These are phyloP conservation scores for Fragaria nilgerrensis DNA, from an alignment of 306 rosid species.

Conservation along the genomic window DNA sequence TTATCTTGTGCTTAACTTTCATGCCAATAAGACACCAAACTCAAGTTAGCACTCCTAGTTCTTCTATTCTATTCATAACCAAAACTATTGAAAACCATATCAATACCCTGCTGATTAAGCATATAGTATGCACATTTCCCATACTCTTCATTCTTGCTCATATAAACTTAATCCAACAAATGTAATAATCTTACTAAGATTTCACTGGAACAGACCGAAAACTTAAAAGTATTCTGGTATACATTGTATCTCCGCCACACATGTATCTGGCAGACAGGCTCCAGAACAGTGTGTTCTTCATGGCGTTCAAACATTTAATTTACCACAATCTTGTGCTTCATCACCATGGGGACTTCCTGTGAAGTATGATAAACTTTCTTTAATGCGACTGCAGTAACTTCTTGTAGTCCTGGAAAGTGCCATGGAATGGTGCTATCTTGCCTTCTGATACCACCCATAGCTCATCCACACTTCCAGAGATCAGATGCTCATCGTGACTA, in stretches of 20 bases:
- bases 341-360: neutral
- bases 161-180: neutral
- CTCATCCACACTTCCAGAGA: constrained; percentile 98
- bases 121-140: neutral
- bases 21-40: too few relatives aligned
- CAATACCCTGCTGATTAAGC: neutral
- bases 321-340: neutral
- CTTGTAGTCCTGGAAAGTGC: constrained; percentile 87
- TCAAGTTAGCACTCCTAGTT: neutral
- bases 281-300: neutral
- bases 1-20: neutral
- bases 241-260: neutral
- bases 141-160: neutral
- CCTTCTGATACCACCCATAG: constrained; percentile 95
- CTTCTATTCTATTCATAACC: neutral
- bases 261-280: neutral
- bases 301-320: neutral
- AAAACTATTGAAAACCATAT: neutral
- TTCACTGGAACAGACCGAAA: neutral
- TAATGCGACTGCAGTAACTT: constrained; percentile 70
- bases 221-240: neutral
- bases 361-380: neutral
- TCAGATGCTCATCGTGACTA: constrained; percentile 97
- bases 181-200: neutral
- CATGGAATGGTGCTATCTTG: constrained; percentile 72